Conservation (phyloP, 2,329 filamentous ascomycete genomes). For the Plenodomus tracheiphilus region DNA sequence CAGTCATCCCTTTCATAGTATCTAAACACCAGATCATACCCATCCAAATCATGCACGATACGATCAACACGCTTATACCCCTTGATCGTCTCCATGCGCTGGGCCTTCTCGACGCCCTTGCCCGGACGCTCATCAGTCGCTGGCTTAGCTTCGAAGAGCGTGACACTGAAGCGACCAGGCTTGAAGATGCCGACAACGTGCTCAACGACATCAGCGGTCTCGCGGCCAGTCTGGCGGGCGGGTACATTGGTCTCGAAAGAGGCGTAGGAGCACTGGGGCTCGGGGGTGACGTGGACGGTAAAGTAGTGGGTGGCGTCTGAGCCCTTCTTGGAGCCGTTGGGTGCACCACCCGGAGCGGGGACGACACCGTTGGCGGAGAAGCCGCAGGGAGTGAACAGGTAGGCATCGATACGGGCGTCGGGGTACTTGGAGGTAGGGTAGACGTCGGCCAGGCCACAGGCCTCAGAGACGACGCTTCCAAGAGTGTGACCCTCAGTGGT, state of each 20-base stretch:
- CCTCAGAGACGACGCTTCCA: constrained; percentile 87
- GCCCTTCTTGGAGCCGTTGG: constrained; percentile 48
- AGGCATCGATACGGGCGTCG: constrained; percentile 91
- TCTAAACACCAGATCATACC: constrained; percentile 94
- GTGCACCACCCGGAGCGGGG: constrained; percentile 66
- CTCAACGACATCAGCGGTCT: constrained; percentile 87
- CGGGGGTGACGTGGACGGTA: constrained; percentile 96
- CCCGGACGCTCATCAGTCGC: constrained; percentile 46
- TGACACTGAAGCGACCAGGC: constrained; percentile 96
- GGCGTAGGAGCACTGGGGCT: constrained; percentile 95
- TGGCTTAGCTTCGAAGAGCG: constrained; percentile 87
- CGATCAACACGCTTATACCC: constrained; percentile 90
- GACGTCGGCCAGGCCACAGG: constrained; percentile 84
- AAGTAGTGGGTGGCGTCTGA: constrained; percentile 73
- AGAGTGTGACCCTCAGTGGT: constrained; percentile 93
- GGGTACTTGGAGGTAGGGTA: constrained; percentile 88
- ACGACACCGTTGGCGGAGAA: constrained; percentile 97
- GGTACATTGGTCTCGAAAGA: constrained; percentile 99
- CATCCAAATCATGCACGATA: constrained; percentile 96
- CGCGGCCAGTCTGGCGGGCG: constrained; percentile 80
- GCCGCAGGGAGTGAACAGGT: constrained; percentile 93
- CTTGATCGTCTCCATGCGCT: constrained; percentile 72
- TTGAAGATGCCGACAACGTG: constrained; percentile 96
- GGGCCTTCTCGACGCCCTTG: constrained; percentile 45
- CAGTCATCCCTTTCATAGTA: constrained; percentile 93